phyloP scores from a whole-genome alignment of 2,329 filamentous ascomycete genomes.

The Neoascochyta sp. region DNA sequence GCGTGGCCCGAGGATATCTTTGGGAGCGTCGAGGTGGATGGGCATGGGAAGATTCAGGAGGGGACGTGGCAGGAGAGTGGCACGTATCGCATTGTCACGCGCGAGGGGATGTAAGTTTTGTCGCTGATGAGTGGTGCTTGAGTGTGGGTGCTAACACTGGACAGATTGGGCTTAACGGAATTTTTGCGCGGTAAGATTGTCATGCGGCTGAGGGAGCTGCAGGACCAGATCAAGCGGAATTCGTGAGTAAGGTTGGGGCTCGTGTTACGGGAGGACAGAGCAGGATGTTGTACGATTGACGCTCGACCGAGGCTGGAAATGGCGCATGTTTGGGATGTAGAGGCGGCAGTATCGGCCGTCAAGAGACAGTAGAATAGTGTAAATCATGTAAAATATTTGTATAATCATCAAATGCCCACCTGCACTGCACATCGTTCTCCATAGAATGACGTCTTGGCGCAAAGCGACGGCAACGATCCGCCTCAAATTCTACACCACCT shows the following conservation, averaged over 20 bases:
- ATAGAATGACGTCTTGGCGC: too few relatives aligned
- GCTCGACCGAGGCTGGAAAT: too few relatives aligned
- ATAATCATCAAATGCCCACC: not conserved
- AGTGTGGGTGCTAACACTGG: conserved; percentile 1
- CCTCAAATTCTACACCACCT: too few relatives aligned
- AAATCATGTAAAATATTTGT: not conserved
- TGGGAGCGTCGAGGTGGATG: conserved; percentile 61
- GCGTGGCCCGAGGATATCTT: conserved; percentile 65
- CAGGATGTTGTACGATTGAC: too few relatives aligned
- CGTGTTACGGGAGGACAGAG: too few relatives aligned
- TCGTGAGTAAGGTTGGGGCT: conserved; percentile 5
- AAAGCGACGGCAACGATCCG: too few relatives aligned
- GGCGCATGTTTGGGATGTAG: too few relatives aligned
- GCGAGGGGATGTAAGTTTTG: conserved; percentile 62
- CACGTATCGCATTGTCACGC: conserved; percentile 59
- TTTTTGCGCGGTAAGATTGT: conserved; percentile 23
- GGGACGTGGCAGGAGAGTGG: conserved; percentile 60
- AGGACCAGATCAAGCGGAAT: conserved; percentile 18
- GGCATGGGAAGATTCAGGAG: conserved; percentile 53
- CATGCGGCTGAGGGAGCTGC: conserved; percentile 15
- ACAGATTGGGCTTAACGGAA: conserved; percentile 20
- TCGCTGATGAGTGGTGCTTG: too few relatives aligned
- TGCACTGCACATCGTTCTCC: not conserved
- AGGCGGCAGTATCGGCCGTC: too few relatives aligned
- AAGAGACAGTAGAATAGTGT: too few relatives aligned